Evolutionary conservation across 2,329 filamentous ascomycete species (phyloP), one percentile per base, ranked within the genome.

Genomic region (Leptographium radiaticola): DNA sequence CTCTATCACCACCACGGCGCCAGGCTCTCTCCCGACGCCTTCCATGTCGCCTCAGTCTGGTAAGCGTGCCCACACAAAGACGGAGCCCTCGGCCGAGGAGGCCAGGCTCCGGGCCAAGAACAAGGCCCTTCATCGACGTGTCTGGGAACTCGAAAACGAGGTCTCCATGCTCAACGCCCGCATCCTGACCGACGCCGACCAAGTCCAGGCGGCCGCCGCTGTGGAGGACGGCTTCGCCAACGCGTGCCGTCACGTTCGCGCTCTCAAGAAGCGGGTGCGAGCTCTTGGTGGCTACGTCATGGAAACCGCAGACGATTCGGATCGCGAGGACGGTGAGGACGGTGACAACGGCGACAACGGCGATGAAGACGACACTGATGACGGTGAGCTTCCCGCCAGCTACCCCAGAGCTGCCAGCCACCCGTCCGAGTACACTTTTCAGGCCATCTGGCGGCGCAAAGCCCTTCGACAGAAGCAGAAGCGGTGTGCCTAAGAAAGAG

Each of bases 241-340:
- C 34, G 44, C 53, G 0, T 31, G 16, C 8, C 36, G 44, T 7
- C 48, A 55, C 44, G 20, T 55, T 12, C 25, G 43, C 2, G 53
- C 53, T 6, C 53, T 55, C 12, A 42, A 44, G 43, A 30, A 18
- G n/a, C 53, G 48, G 31, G 53, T 55, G 18, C 49, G 49, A 5
- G 49, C 43, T 9, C 38, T 51, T 9, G 53, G 53, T 1, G 53
- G 43, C 9, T 48, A 36, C 15, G 49, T 48, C 3, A 8, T 55
- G 25, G 18, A n/a, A 1, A 8, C 3, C 4, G 20, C 11, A 5
- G 40, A 31, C 12, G 25, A 25, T 25, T 25, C 25, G 25, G 25
- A 25, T 25, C 25, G 25, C 3, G 25, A 25, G 25, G 25, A 25
- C 25, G 46, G 33, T 34, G 13, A 25, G 3, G 5, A 25, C 25